Evolutionary conservation across 1,139 yeast species (phyloP), one percentile per base, ranked within the genome.

Genomic region (Kurtzmaniella quercitrusa): DNA sequence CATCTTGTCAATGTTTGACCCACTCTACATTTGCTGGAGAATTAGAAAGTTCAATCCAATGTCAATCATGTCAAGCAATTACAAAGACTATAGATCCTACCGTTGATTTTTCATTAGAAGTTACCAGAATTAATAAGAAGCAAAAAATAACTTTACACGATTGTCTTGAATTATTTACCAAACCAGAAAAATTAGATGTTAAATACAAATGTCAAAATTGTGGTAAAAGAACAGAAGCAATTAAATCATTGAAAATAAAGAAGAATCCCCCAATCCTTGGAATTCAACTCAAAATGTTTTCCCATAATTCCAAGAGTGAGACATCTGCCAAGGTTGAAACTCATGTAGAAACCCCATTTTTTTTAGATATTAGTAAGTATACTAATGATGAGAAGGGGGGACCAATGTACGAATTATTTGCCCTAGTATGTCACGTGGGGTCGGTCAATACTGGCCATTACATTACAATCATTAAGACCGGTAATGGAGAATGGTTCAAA

Each of bases 361-460:
- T 78, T 55, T 64, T 93, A 43, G 82, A 91, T 59, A 70, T 93
- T 75, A 65, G 79, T 14, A 76, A 78, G 41, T 91, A 86, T 57
- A 56, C 68, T 74, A 46, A 67, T 71, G 29, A 57, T 48, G 37
- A 57, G 51, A 43, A 48, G 12, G 60, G 60, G 4, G 57, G 59
- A 42, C 65, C 79, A 34, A 63, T 77, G 2, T 91, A 85, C 62
- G 96, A 91, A 61, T 71, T 93, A 39, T 88, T 83, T 64, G 96
- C 94, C 1, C 79, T 90, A 36, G 84, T 93, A 10, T 82, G 91
- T 55, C 98, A 93, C 60, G 82, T 82, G 39, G 98, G 98, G 1
- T 82, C 93, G 21, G 94, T 91, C 5, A 88, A 89, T 58, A 93
- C 97, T 1, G 98, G 98, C 11, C 98, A 93, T 63, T 93, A 93